Percentiles rank a stretch among this genome's conserved stretches.
These are phyloP conservation scores for Dendrobium catenatum DNA, from an alignment of 106 monocot genomes.

Conservation along the genomic window DNA sequence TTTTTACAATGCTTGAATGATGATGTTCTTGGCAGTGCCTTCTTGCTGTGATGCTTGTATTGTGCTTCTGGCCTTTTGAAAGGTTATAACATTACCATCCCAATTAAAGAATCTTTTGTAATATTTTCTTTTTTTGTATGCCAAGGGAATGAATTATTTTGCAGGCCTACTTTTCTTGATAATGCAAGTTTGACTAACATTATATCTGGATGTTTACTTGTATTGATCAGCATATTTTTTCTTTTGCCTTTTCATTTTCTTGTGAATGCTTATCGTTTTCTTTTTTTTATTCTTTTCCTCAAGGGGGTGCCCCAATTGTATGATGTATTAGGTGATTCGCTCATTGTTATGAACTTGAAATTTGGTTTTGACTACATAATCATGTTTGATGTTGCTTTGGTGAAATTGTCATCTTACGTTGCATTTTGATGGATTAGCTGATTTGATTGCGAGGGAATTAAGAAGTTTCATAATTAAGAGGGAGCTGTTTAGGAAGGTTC, in stretches of 20 bases:
- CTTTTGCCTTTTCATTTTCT: neutral
- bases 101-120: neutral
- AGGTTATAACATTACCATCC: neutral
- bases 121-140: neutral
- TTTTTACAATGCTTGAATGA: neutral
- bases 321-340: neutral
- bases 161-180: neutral
- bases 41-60: too few species aligned
- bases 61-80: neutral
- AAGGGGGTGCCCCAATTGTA: neutral
- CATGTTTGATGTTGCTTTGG: too few species aligned
- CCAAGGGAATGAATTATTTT: neutral
- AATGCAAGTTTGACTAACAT: neutral
- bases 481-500: too few species aligned
- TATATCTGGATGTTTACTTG: neutral
- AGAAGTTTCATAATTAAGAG: too few species aligned
- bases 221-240: neutral
- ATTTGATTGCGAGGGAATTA: too few species aligned
- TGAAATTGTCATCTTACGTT: too few species aligned
- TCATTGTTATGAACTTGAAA: too few species aligned
- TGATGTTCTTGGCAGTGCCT: neutral
- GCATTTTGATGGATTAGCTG: too few species aligned
- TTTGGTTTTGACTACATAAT: too few species aligned
- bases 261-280: neutral
- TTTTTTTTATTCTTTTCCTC: neutral